These are phyloP conservation scores for Cenococcum geophilum DNA, from an alignment of 495 filamentous ascomycete species.

Conservation along the genomic window DNA sequence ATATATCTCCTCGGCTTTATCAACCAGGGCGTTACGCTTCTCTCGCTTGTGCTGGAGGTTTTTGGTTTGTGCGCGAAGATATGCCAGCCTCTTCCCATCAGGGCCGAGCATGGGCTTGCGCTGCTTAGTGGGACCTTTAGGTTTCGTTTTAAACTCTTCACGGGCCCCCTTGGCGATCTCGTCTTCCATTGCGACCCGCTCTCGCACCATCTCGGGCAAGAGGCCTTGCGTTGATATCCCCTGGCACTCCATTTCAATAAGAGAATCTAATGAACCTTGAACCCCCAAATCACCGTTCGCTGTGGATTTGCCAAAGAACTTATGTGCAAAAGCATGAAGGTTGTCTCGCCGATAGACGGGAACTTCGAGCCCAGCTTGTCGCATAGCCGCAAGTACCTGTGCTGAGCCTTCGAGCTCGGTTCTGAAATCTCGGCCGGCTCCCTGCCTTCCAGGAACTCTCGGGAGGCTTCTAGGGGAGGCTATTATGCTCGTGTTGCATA, in stretches of 20 bases:
- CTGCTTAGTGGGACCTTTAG: too few species aligned
- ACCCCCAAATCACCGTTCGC: conserved; percentile 8
- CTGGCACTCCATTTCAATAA: conserved; percentile 3
- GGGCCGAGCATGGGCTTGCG: too few species aligned
- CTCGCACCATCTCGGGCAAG: background rate
- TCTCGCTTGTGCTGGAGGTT: background rate
- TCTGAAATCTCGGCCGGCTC: conserved; percentile 48
- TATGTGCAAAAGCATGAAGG: conserved; percentile 27
- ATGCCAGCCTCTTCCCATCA: too few species aligned
- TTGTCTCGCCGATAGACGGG: conserved; percentile 38
- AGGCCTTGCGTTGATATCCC: conserved; percentile 14
- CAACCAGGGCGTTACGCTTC: conserved; percentile 1
- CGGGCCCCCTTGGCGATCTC: background rate
- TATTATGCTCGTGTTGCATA: conserved; percentile 6
- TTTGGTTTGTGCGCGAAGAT: background rate
- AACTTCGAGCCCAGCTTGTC: conserved; percentile 36
- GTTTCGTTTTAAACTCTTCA: background rate
- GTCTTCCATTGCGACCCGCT: background rate
- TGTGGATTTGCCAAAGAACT: conserved; percentile 21
- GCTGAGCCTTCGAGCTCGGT: conserved; percentile 34
- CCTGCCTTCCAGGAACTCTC: conserved; percentile 48
- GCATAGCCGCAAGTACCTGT: conserved; percentile 38
- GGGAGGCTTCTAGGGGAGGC: conserved; percentile 6
- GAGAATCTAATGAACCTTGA: conserved; percentile 6
- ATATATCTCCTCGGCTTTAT: conserved; percentile 21